Base-by-base conservation (phyloP, 495 filamentous ascomycete species). In the Aspergillus mulundensis region DNA sequence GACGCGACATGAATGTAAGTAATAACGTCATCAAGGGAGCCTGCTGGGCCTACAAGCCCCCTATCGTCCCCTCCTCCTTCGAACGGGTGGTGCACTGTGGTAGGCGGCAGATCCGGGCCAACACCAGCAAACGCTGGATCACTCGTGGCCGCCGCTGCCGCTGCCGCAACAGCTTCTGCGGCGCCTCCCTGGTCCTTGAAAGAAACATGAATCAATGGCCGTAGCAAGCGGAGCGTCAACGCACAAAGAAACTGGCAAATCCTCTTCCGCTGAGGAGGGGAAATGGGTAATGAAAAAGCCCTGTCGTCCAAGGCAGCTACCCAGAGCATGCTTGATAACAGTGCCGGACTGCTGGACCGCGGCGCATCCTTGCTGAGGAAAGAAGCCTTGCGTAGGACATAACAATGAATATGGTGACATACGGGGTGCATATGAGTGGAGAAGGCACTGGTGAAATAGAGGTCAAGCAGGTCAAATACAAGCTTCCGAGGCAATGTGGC, bases 271-370 rank as follows among this genome's bases (percentile, higher is more conserved):
- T 91, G 89, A 14, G 89, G 87, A 2, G 92, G 92, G 25, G 91
- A 84, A 50, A 90, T 87, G 16, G 90, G 90, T 54, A 97, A 71
- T 60, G 90, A 91, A 55, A 91, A 84, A 7, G 91, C 89, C 66
- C 95, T 88, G 69, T 91, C 91, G 43, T 94, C 95, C 65, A 95
- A 88, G 14, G 90, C 90, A 16, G 89, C 90, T 21, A 96, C 89
- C 91, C 91, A 97, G 16, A 96, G 85, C 87, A 96, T 96, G 70
- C 90, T 94, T 10, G 92, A 88, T 38, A 97, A 76, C 36, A 97
- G 77, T 0, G 92, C 90, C 32, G 92, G 91, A 62, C 89, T 92
- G 70, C 90, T 95, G 58, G 82, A 78, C 49, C 92, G 81, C 38
- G 91, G 90, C 58, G 82, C 86, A 50, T 84, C 87, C 21, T 79